Evolutionary conservation across 768 basidiomycete species (phyloP), one percentile per base, ranked within the genome.

Genomic region (Boletellus ananas): DNA sequence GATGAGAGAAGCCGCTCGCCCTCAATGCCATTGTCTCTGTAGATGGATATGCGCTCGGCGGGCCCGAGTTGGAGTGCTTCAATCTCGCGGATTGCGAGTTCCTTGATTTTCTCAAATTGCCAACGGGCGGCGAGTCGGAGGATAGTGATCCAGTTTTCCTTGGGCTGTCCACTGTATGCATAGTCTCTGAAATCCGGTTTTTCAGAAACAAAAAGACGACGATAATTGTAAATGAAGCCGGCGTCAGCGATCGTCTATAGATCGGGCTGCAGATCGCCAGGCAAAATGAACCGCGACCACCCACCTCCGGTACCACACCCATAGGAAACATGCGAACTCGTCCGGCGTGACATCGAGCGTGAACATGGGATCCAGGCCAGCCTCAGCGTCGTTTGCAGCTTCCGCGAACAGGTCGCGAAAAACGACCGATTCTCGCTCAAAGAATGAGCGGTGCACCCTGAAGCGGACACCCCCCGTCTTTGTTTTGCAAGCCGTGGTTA

Each of bases 231-330:
- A 25, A 25, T 25, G 23, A 23, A 25, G 27, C 34, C 17, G 3
- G 10, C 43, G 6, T 31, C 20, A 3, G 31, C 23, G 5, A 39
- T 31, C 17, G 27, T 29, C 29, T 9, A 29, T 11, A 25, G 29
- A 29, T 29, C 29, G 29, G 29, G 29, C 11, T 9, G 29, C 29
- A 29, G 29, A 29, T 29, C 29, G 29, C 29, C 29, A 11, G 29
- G 29, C 29, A 29, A 29, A 29, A 29, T 11, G 29, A 29, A 11
- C 11, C 8, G 10, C 27, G 2, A 29, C 27, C n/a, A 21, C 44
- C 35, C 48, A 84, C 84, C 70, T 67, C 17, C 82, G 78, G 17
- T 85, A 85, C 53, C 83, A 81, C 0, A 84, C 74, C 79, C 78
- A 83, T 0, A 83, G 49, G 1, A 85, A 74, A 0, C 71, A 70